Evolutionary conservation across 2,329 filamentous ascomycete genomes (phyloP).

Genomic region (Xylaria sp.): DNA sequence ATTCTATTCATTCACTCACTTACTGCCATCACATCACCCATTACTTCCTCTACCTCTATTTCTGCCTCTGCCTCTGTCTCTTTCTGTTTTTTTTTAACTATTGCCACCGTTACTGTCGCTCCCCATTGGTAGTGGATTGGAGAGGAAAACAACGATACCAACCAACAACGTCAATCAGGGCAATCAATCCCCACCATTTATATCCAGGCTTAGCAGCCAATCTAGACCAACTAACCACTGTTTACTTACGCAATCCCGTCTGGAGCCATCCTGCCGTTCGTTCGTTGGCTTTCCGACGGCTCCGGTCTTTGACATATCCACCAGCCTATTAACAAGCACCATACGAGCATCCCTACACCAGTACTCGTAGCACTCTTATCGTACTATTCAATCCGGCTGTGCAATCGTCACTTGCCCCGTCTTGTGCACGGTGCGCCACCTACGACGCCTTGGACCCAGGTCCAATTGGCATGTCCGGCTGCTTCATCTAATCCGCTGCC

Average conservation of each 20-base stretch:
- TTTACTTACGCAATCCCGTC: constrained; percentile 18
- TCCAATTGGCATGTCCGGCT: constrained; percentile 32
- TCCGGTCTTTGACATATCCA: not conserved
- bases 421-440: constrained; percentile 2
- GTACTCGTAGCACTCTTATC: not conserved
- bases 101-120: not conserved
- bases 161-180: constrained; percentile 14
- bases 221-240: constrained; percentile 1
- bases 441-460: constrained; percentile 20
- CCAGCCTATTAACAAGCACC: constrained; percentile 5
- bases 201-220: constrained; percentile 1
- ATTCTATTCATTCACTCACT: not conserved
- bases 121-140: constrained; percentile 17
- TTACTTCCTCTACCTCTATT: constrained; percentile 1
- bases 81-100: not conserved
- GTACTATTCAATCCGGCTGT: not conserved
- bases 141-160: not conserved
- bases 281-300: constrained; percentile 25
- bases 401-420: not conserved
- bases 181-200: constrained; percentile 9
- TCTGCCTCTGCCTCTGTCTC: not conserved
- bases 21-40: not conserved
- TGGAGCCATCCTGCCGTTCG: constrained; percentile 14
- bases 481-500: constrained; percentile 8
- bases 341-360: not conserved